Evolutionary conservation across 2,329 filamentous ascomycete genomes (phyloP), one percentile per base, ranked within the genome.

Genomic region (Monilinia laxa): DNA sequence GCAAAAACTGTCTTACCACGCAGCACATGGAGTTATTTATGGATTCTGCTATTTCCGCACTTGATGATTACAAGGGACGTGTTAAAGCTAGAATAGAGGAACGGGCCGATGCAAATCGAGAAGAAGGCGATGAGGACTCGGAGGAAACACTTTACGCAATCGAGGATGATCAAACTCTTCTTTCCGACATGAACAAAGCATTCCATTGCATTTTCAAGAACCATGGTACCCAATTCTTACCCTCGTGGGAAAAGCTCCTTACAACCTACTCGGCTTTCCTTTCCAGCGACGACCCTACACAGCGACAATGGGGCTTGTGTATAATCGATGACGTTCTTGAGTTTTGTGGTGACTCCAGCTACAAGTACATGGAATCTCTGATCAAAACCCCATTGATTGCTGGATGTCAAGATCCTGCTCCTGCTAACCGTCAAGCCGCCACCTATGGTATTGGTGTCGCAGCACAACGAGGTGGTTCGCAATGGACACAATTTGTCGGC

Each of bases 121-220:
- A 96, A 64, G 94, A 98, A 67, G 93, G 90, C 20, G 94, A 97
- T 71, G 93, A 97, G 74, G 89, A 95, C 68, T 89, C 89, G 20
- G 91, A 97, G 73, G 94, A 97, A 63, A 86, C 89, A 55, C 84
- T 96, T 42, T 90, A 96, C 73, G 95, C 94, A 16, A 93, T 99
- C 58, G 95, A 99, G 78, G 95, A 99, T 73, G 95, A 99, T 76
- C 94, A 98, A 79, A 97, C 93, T 28, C 84, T 99, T 23, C 85
- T 99, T 54, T 97, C 93, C 1, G 95, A 99, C 76, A 99, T 99
- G 95, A 99, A 99, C 86, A 99, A 99, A 83, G 94, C 95, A 0
- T 99, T 96, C 85, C 95, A 99, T 80, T 94, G 93, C 68, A 92
- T 99, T 71, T 99, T 99, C 85, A 98, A 98, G 83, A 93, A 97